Conservation (phyloP, 2,329 filamentous ascomycete species). For the Neonectria ditissima region DNA sequence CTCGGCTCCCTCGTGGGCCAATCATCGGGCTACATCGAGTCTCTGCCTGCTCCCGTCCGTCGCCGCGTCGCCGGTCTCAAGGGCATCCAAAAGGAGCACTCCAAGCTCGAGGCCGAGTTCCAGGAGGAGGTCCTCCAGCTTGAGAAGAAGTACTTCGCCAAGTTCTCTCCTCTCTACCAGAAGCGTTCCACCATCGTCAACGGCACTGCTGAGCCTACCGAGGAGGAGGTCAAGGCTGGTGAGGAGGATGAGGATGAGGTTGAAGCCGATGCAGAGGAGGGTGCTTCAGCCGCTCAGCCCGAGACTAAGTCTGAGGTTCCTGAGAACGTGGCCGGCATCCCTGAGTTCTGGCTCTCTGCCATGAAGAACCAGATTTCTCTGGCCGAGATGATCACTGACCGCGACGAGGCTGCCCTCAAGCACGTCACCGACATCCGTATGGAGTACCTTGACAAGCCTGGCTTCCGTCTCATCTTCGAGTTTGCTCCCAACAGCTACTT, state of each 20-base stretch:
- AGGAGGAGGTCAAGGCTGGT: conserved; percentile 87
- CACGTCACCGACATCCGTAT: conserved; percentile 93
- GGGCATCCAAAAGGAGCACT: conserved; percentile 98
- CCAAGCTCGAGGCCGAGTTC: conserved; percentile 97
- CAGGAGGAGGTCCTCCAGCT: conserved; percentile 98
- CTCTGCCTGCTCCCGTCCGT: conserved; percentile 87
- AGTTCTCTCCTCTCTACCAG: conserved; percentile 97
- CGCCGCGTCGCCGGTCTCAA: conserved; percentile 95
- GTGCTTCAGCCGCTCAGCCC: conserved; percentile 65
- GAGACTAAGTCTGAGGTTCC: conserved; percentile 69
- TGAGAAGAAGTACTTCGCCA: conserved; percentile 99
- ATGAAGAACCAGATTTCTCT: conserved; percentile 99
- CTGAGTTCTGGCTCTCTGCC: conserved; percentile 98
- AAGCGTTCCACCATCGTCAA: conserved; percentile 95
- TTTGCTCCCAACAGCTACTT: conserved; percentile 97
- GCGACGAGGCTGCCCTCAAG: conserved; percentile 94
- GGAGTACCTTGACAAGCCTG: conserved; percentile 98
- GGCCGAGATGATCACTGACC: conserved; percentile 98
- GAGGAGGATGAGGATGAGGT: conserved; percentile 83
- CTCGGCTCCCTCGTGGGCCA: conserved; percentile 92
- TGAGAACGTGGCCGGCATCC: conserved; percentile 79
- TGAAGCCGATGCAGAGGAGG: conserved; percentile 76
- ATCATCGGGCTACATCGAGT: conserved; percentile 98
- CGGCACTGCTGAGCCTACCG: conserved; percentile 84
- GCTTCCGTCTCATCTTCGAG: conserved; percentile 98